Conservation (phyloP, 305 asterid genomes). For the Solanum hybrid region DNA sequence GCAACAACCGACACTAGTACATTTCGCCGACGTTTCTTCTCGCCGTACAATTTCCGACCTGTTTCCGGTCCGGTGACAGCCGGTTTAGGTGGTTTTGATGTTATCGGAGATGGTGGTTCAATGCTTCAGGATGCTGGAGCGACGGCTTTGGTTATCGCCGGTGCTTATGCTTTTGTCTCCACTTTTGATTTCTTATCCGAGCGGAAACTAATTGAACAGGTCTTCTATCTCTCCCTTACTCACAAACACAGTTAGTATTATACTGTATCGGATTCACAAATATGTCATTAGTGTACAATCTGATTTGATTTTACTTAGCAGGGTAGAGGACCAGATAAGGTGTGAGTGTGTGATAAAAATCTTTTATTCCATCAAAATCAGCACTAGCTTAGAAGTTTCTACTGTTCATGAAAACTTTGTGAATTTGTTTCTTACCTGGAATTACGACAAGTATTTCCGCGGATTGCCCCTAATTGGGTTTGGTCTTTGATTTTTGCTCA, state of each 20-base stretch:
- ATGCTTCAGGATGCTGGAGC: slow-evolving; percentile 66
- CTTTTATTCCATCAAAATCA: neutral
- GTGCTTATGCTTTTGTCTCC: slow-evolving; percentile 73
- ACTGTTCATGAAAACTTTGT: neutral
- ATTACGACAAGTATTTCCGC: neutral
- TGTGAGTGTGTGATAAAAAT: neutral
- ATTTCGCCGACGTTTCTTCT: neutral
- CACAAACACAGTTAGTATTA: neutral
- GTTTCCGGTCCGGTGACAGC: slow-evolving; percentile 9
- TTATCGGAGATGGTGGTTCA: slow-evolving; percentile 12
- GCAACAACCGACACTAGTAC: neutral
- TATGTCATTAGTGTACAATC: neutral
- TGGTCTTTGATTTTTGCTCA: neutral
- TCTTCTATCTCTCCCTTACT: neutral
- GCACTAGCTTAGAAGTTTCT: neutral
- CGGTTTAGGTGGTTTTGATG: neutral
- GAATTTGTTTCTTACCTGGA: neutral
- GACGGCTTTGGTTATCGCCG: slow-evolving; percentile 51
- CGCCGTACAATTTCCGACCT: slow-evolving; percentile 14
- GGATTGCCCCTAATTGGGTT: neutral
- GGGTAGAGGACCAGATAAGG: neutral
- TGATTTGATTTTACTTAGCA: neutral
- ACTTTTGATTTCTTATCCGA: slow-evolving; percentile 56
- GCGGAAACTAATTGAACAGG: slow-evolving; percentile 72
- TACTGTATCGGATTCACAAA: neutral